phyloP scores from a whole-genome alignment of 495 filamentous ascomycete genomes.

The Hypoxylon trugodes region DNA sequence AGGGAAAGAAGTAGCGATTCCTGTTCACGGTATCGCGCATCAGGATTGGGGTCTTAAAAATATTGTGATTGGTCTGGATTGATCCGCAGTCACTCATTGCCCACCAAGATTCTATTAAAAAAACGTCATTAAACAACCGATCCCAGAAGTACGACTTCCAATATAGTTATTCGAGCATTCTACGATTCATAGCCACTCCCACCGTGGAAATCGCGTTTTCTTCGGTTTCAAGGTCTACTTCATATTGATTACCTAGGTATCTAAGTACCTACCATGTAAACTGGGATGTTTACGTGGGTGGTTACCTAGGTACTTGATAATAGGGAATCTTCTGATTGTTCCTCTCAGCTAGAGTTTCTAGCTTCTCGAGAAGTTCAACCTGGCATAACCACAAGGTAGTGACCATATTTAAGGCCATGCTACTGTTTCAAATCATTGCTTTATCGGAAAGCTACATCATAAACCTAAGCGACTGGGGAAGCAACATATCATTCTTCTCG shows the following conservation, averaged over 20 bases:
- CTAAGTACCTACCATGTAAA: too few species aligned
- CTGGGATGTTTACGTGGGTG: too few species aligned
- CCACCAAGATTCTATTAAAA: background rate
- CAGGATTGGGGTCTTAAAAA: background rate
- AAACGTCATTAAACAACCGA: too few species aligned
- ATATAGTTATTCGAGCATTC: too few species aligned
- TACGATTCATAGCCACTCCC: too few species aligned
- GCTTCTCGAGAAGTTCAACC: background rate
- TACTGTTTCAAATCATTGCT: constrained; percentile 8
- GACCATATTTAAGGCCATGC: constrained; percentile 15
- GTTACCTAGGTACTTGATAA: too few species aligned
- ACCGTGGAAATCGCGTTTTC: too few species aligned
- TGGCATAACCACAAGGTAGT: constrained; percentile 1
- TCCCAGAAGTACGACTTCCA: too few species aligned
- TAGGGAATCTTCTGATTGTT: too few species aligned
- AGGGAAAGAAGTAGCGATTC: too few species aligned
- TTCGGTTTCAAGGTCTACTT: background rate
- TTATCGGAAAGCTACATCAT: constrained; percentile 15
- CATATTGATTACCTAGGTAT: background rate
- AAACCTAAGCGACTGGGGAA: constrained; percentile 10
- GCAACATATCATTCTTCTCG: background rate
- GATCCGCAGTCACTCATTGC: background rate
- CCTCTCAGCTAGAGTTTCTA: background rate
- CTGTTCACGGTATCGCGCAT: background rate
- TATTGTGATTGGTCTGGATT: background rate